These are phyloP conservation scores for Fusarium dlaminii DNA, from an alignment of 2,329 filamentous ascomycete genomes.

Conservation along the genomic window DNA sequence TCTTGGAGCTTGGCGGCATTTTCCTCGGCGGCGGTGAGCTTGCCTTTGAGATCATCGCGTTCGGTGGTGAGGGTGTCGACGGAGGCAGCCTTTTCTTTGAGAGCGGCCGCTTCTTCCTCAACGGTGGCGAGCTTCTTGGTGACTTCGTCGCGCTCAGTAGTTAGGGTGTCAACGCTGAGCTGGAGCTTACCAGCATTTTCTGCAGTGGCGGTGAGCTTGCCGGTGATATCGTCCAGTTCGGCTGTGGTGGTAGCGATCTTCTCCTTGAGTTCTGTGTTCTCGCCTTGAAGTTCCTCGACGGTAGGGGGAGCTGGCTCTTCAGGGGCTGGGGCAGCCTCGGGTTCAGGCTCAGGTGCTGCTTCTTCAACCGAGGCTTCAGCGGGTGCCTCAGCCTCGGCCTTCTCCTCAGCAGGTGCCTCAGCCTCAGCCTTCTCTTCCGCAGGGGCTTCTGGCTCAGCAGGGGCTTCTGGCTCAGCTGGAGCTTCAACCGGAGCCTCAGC, in stretches of 20 bases:
- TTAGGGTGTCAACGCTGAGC: conserved; percentile 14
- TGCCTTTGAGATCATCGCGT: conserved; percentile 26
- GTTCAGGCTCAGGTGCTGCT: conserved; percentile 5
- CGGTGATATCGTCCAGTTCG: conserved; percentile 1
- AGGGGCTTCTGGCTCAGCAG: background rate
- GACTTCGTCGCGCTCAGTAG: conserved; percentile 35
- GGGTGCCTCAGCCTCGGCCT: background rate
- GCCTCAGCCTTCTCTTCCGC: background rate
- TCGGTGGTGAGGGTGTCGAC: conserved; percentile 26
- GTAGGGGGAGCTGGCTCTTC: background rate
- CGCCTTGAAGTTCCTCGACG: conserved; percentile 10
- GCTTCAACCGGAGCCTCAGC: conserved; percentile 1
- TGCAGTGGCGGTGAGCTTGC: conserved; percentile 31
- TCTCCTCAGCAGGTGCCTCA: conserved; percentile 1
- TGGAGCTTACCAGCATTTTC: conserved; percentile 30
- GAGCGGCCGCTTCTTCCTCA: conserved; percentile 23
- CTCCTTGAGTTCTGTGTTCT: conserved; percentile 36
- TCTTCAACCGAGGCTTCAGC: conserved; percentile 5
- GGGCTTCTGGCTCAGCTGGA: background rate
- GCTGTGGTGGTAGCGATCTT: conserved; percentile 23
- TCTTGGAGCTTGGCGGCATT: conserved; percentile 1
- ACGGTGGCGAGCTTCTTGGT: conserved; percentile 34
- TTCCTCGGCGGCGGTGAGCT: conserved; percentile 26
- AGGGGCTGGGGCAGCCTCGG: background rate
- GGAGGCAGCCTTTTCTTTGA: conserved; percentile 28